Evolutionary conservation across 768 basidiomycete genomes (phyloP).

Genomic region (Lentinula detonsa): DNA sequence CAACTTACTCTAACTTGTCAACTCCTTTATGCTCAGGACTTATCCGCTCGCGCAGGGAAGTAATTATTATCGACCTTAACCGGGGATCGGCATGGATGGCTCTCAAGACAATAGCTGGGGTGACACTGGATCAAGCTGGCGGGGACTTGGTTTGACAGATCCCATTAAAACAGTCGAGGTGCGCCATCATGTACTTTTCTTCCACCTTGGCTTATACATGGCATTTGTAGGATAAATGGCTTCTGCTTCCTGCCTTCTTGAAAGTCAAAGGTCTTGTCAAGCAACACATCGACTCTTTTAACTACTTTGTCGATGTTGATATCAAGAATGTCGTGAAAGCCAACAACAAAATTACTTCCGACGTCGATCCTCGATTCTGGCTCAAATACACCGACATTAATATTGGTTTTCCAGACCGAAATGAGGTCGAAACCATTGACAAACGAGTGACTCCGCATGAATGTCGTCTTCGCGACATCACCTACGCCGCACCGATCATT

Average conservation of each 20-base stretch:
- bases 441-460: conserved; percentile 92
- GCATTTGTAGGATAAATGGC: conserved; percentile 87
- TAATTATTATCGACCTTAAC: no score
- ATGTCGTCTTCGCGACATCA: conserved; percentile 92
- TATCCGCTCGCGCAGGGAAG: no score
- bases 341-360: conserved; percentile 90
- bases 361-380: conserved; percentile 95
- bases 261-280: conserved; percentile 98
- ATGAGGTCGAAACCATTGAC: conserved; percentile 74
- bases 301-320: conserved; percentile 96
- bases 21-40: no score
- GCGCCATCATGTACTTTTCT: conserved; percentile 18
- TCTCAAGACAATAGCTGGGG: conserved; percentile 51
- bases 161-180: conserved; percentile 91
- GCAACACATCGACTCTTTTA: conserved; percentile 98
- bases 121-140: conserved; percentile 55
- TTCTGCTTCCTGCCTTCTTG: conserved; percentile 91
- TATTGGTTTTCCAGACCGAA: conserved; percentile 87
- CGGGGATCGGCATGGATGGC: neutral
- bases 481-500: conserved; percentile 88
- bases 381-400: conserved; percentile 95
- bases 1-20: no score
- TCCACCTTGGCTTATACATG: conserved; percentile 5
- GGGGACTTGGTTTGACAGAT: conserved; percentile 78
- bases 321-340: conserved; percentile 95